Evolutionary conservation across 139 green algal species (phyloP).

Genomic region (Nannochloris sp.): DNA sequence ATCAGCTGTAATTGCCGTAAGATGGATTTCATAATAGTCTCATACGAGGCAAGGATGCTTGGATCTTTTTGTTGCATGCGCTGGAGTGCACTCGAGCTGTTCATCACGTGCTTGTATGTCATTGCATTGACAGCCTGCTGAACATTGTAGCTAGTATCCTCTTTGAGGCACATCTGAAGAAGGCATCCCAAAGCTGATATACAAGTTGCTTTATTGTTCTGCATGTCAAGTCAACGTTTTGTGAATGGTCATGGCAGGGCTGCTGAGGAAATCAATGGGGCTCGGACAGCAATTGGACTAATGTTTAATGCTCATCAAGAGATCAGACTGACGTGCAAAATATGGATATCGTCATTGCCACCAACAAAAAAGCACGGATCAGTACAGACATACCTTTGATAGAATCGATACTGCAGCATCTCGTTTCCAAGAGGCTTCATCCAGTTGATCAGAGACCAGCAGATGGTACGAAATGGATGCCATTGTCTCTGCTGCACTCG

Average conservation of each 20-base stretch:
- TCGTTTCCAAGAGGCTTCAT: slow-evolving; percentile 7
- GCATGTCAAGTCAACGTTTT: not conserved
- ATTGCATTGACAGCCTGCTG: too few species aligned
- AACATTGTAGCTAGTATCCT: too few species aligned
- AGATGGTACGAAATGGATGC: not conserved
- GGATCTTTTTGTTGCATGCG: too few species aligned
- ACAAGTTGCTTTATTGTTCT: not conserved
- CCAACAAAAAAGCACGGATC: not conserved
- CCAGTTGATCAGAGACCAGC: slow-evolving; percentile 10
- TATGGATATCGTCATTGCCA: slow-evolving; percentile 1
- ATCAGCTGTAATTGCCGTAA: not conserved
- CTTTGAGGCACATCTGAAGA: not conserved
- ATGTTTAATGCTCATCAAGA: slow-evolving; percentile 5
- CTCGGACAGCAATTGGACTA: slow-evolving; percentile 3
- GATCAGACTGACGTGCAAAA: slow-evolving; percentile 11
- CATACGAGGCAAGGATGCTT: not conserved
- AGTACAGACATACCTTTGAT: slow-evolving; percentile 1
- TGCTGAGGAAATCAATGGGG: not conserved
- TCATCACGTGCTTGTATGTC: too few species aligned
- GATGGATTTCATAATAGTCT: not conserved
- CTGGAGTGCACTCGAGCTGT: too few species aligned
- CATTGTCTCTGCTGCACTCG: not conserved
- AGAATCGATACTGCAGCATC: slow-evolving; percentile 4
- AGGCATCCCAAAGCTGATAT: not conserved
- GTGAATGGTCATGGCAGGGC: not conserved